Evolutionary conservation across 306 rosid species (phyloP), one percentile per base, ranked within the genome.

Genomic region (Sesbania bispinosa): DNA sequence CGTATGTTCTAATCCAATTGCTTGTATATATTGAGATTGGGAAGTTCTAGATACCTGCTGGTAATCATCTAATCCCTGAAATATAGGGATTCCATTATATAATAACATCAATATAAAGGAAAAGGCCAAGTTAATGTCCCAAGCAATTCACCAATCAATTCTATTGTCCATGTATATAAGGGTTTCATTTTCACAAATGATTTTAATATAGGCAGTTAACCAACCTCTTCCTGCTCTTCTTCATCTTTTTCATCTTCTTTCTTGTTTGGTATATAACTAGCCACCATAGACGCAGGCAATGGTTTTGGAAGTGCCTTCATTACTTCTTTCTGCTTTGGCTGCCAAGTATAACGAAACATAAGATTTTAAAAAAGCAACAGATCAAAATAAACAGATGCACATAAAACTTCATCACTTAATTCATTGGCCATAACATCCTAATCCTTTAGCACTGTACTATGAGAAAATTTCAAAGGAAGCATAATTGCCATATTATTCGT

Each of bases 231-330:
- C 42, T 61, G 78, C 46, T 84, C 80, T 21, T n/a, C n/a, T n/a
- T 70, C 75, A 7, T 80, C 81, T 74, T 79, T 85, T 70, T 77
- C 68, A 43, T 55, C 81, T 65, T 86, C 96, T 71, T 91, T 76
- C 74, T 75, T 73, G 81, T 83, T 83, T 36, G 81, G 59, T 30
- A 45, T 26, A 60, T 29, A 35, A 66, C 54, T 75, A 64, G 76
- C 78, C 68, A 77, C 83, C 71, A 67, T 53, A 7, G 84, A 65
- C 10, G 86, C 69, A 59, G 96, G 93, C 62, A 59, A 83, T 51
- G 99, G 95, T 72, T 85, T 86, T 6, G 99, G 99, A 76, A 94
- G 92, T 55, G 87, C 61, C 69, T 79, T 87, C 19, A 73, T 79
- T 70, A 64, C 69, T 61, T 86, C 87, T 50, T 80, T 83, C 74